phyloP scores from a whole-genome alignment of 2,329 filamentous ascomycete species.

The Aspergillus brasiliensis region DNA sequence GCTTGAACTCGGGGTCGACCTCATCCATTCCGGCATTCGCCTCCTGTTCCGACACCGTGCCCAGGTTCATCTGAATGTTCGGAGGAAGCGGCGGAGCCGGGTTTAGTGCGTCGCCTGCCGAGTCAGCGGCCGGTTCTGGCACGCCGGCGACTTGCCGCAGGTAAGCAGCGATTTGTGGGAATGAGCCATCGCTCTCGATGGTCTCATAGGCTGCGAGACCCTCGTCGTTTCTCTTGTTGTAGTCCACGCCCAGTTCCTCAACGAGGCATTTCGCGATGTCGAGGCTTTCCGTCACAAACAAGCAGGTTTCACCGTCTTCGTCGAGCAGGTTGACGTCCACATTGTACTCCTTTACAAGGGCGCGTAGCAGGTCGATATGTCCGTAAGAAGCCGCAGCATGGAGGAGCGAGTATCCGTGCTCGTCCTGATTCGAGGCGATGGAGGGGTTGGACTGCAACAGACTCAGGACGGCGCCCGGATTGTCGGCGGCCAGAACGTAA shows the following conservation, averaged over 20 bases:
- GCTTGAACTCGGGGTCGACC: slow-evolving; percentile 78
- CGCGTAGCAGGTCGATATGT: slow-evolving; percentile 76
- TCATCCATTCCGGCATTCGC: slow-evolving; percentile 61
- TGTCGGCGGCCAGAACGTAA: slow-evolving; percentile 79
- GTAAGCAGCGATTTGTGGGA: slow-evolving; percentile 73
- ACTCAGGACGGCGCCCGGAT: slow-evolving; percentile 70
- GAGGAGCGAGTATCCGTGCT: slow-evolving; percentile 89
- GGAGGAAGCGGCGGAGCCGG: slow-evolving; percentile 68
- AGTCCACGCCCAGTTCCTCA: slow-evolving; percentile 76
- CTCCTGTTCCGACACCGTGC: slow-evolving; percentile 65
- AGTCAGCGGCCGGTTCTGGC: slow-evolving; percentile 25
- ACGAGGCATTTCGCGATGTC: slow-evolving; percentile 77
- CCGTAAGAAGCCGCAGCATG: slow-evolving; percentile 94
- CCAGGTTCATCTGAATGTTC: slow-evolving; percentile 76
- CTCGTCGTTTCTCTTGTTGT: slow-evolving; percentile 67
- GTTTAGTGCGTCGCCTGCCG: slow-evolving; percentile 39
- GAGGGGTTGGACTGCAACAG: slow-evolving; percentile 73
- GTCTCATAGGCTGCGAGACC: slow-evolving; percentile 80
- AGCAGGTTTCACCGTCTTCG: slow-evolving; percentile 89
- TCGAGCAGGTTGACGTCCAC: slow-evolving; percentile 82
- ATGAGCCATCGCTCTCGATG: slow-evolving; percentile 76
- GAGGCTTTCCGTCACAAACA: slow-evolving; percentile 85
- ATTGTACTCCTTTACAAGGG: slow-evolving; percentile 72
- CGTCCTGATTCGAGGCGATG: slow-evolving; percentile 80
- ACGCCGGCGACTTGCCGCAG: slow-evolving; percentile 51